These are phyloP conservation scores for Globisporangium megalacanthum DNA, from an alignment of 352 stramenopile genomes.

Conservation along the genomic window DNA sequence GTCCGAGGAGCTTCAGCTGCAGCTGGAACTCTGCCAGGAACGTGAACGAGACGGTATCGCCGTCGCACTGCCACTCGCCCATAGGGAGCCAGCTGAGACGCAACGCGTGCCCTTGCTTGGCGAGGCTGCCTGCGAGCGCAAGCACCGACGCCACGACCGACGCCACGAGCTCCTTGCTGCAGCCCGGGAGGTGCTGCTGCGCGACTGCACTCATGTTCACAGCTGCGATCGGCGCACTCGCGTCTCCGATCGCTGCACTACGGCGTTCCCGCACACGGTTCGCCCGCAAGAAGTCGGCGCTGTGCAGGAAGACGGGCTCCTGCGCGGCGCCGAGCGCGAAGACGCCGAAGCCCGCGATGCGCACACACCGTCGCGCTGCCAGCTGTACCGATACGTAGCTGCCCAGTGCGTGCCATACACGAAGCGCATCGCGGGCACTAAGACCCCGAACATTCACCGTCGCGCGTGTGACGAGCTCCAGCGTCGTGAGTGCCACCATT, in stretches of 20 bases:
- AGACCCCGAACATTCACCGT: too few relatives aligned
- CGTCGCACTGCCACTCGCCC: conserved; percentile 46
- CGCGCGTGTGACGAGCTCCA: too few relatives aligned
- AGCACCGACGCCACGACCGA: conserved; percentile 36
- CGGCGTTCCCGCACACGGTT: conserved; percentile 34
- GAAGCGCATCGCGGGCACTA: too few relatives aligned
- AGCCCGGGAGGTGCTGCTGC: conserved; percentile 32
- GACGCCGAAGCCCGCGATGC: conserved; percentile 28
- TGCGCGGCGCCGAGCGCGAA: conserved; percentile 30
- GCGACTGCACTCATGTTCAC: conserved; percentile 24
- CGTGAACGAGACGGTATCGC: conserved; percentile 25
- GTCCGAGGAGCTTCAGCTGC: conserved; percentile 12
- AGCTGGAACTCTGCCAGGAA: conserved; percentile 35
- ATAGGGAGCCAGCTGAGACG: conserved; percentile 35
- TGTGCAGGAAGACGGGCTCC: conserved; percentile 37
- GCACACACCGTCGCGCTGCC: too few relatives aligned
- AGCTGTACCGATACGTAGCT: too few relatives aligned
- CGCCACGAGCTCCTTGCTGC: conserved; percentile 29
- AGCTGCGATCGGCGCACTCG: conserved; percentile 19
- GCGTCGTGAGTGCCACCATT: too few relatives aligned
- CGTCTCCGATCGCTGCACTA: conserved; percentile 11
- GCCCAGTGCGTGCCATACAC: too few relatives aligned
- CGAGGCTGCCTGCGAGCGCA: conserved; percentile 28
- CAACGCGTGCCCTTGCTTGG: conserved; percentile 33
- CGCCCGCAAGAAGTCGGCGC: conserved; percentile 32